Base-by-base conservation (phyloP, 257 asterid genomes). In the Przewalskia tangutica region DNA sequence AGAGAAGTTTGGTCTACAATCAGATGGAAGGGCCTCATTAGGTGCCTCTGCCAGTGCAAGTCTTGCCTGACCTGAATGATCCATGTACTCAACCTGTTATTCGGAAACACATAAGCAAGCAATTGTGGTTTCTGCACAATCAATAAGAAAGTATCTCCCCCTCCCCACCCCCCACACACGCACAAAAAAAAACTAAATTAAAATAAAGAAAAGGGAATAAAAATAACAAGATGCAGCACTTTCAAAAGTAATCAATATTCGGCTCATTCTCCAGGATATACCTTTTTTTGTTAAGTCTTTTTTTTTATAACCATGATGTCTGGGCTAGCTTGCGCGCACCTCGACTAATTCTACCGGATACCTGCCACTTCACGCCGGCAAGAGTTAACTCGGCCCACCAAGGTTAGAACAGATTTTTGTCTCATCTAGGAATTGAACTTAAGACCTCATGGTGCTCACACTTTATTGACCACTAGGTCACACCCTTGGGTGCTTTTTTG, bases 1-100 rank as follows among this genome's bases (percentile, higher is more conserved):
- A 86, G 94, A 93, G 50, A 96, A 96, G 87, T 83, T 94, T 51
- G 98, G 98, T 85, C 98, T 90, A 85, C 99, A 96, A 79, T 89
- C 82, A 82, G 88, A 81, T 20, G 99, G 98, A 81, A 96, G 98
- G 84, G 98, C 98, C 89, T 94, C 97, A 83, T 88, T 87, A 36
- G 99, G 99, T 86, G 98, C 97, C 88, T 96, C 99, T 51, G 99
- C 93, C 18, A 89, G 90, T 56, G 97, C 97, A 85, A 82, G 84
- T 86, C 86, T 90, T 66, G 88, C 90, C 84, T 93, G 94, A 82
- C 99, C 99, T n/a, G 93, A 91, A 84, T 91, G 95, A 88, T 96
- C 98, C 53, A 86, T 73, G 89, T 92, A 96, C 84, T 91, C 97
- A 38, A 95, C 98, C 99, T 95, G 91, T 32, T 66, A 48, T 70